Evolutionary conservation across 1,284 basidiomycete species (phyloP).

Genomic region (Mrakiaceae sp.): DNA sequence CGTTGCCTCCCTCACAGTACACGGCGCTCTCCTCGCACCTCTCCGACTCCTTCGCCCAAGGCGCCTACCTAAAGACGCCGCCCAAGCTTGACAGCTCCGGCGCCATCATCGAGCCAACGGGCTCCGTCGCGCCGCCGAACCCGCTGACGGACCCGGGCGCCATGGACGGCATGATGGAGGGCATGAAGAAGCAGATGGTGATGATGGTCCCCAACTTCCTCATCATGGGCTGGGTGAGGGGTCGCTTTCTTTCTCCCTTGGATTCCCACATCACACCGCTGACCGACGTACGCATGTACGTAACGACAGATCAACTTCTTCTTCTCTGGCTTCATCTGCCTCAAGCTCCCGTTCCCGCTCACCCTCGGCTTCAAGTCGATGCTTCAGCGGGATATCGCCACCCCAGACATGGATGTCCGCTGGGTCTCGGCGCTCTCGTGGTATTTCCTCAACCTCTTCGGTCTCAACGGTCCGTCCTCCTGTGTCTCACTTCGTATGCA

Average conservation of each 20-base stretch:
- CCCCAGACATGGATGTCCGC: slow-evolving; percentile 81
- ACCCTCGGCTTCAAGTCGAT: slow-evolving; percentile 98
- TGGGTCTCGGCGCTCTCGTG: slow-evolving; percentile 98
- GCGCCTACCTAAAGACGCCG: slow-evolving; percentile 71
- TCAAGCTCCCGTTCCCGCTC: slow-evolving; percentile 92
- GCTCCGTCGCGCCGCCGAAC: slow-evolving; percentile 43
- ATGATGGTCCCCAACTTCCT: slow-evolving; percentile 91
- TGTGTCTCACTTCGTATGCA: slow-evolving; percentile 69
- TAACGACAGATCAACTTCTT: slow-evolving; percentile 77
- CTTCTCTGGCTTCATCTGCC: slow-evolving; percentile 94
- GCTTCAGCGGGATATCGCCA: slow-evolving; percentile 91
- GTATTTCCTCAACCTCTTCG: slow-evolving; percentile 99
- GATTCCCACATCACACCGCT: background rate
- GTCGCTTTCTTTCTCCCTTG: slow-evolving; percentile 50
- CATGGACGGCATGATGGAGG: slow-evolving; percentile 98
- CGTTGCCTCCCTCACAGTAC: slow-evolving; percentile 63
- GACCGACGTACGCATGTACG: background rate
- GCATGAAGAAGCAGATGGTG: slow-evolving; percentile 98
- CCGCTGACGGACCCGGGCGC: slow-evolving; percentile 71
- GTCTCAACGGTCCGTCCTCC: slow-evolving; percentile 87
- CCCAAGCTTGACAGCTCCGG: slow-evolving; percentile 43
- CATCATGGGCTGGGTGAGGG: slow-evolving; percentile 99
- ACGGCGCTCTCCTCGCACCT: slow-evolving; percentile 61
- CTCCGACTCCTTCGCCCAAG: slow-evolving; percentile 56
- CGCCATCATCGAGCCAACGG: slow-evolving; percentile 32